A percentile compares a stretch with the other conserved stretches of the same genome.
phyloP scores from a whole-genome alignment of 2,329 filamentous ascomycete genomes.

The Aspergillus novoparasiticus region DNA sequence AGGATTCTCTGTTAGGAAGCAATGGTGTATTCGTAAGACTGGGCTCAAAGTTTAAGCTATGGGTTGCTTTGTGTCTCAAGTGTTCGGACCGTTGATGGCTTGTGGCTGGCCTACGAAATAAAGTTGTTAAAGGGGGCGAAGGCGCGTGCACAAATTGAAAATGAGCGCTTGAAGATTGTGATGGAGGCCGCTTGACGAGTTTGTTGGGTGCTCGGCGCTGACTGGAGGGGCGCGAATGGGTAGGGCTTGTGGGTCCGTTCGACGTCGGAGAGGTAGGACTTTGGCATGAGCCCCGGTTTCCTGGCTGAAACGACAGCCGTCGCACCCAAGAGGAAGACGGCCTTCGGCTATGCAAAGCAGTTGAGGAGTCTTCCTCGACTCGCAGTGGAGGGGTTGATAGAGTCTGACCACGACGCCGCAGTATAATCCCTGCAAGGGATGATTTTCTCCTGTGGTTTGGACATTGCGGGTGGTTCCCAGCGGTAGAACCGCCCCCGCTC shows the following conservation, averaged over 20 bases:
- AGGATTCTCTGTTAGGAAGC: slow-evolving; percentile 1
- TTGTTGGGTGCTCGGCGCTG: slow-evolving; percentile 55
- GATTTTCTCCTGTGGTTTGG: slow-evolving; percentile 27
- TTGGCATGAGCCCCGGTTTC: slow-evolving; percentile 51
- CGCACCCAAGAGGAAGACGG: slow-evolving; percentile 58
- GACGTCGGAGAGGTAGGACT: slow-evolving; percentile 56
- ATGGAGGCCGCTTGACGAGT: slow-evolving; percentile 63
- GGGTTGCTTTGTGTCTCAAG: slow-evolving; percentile 48
- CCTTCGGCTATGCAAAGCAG: slow-evolving; percentile 34
- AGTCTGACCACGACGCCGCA: slow-evolving; percentile 42
- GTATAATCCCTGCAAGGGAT: slow-evolving; percentile 32
- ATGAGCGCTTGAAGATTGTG: slow-evolving; percentile 51
- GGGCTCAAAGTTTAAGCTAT: slow-evolving; percentile 32
- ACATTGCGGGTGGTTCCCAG: slow-evolving; percentile 16
- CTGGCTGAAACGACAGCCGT: slow-evolving; percentile 55
- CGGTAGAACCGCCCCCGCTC: slow-evolving; percentile 18
- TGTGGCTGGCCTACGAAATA: slow-evolving; percentile 61
- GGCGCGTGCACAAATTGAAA: slow-evolving; percentile 33
- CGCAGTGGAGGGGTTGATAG: slow-evolving; percentile 34
- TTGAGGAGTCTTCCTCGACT: slow-evolving; percentile 28
- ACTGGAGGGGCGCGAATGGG: slow-evolving; percentile 39
- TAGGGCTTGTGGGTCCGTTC: slow-evolving; percentile 57
- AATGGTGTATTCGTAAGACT: slow-evolving; percentile 15
- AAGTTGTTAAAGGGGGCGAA: slow-evolving; percentile 46
- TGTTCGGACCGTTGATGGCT: slow-evolving; percentile 64